Evolutionary conservation across 208 protist genomes (phyloP), one percentile per base, ranked within the genome.

Genomic region (Plasmodiophora brassicae): DNA sequence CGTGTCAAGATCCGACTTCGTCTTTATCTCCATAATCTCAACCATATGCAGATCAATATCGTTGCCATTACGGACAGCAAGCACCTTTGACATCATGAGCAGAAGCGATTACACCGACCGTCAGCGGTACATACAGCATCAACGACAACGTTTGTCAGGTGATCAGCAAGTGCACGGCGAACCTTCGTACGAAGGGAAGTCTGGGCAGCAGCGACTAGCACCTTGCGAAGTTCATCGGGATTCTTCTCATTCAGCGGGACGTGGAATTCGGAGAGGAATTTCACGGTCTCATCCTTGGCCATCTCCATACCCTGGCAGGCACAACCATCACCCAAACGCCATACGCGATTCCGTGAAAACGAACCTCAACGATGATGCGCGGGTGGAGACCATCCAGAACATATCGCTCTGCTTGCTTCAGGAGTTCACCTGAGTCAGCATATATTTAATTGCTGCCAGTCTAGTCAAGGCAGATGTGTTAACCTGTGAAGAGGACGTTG

Each of bases 11-110:
- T 84, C 89, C 1, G 95, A 90, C 57, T 96, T 97, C 92, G 99
- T 98, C 85, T 96, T 92, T 98, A 99, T 99, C 86, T 96, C 94
- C 97, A 99, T 99, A 38, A 99, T 96, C 92, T 99, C 98, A 50
- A 99, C 95, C 98, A 99, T 99, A 93, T 98, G 95, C 36, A 99
- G 92, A 93, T 99, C 98, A 95, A 5, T 97, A 92, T 45, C 98
- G 92, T 50, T 96, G 86, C 88, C 95, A 43, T 22, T 44, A 1
- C 10, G 41, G 14, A 46, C 45, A 22, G 54, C 41, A 8, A 36
- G 25, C 14, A 57, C 10, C 54, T n/a, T 1, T n/a, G 0, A 90
- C 5, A 36, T 71, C n/a, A 22, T 32, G 53, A n/a, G 43, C 41
- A 90, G 35, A 35, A 28, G 28, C 32, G 87, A 32, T 1, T 1